phyloP scores from a whole-genome alignment of 345 rosid genomes.

The Barbarea vulgaris region DNA sequence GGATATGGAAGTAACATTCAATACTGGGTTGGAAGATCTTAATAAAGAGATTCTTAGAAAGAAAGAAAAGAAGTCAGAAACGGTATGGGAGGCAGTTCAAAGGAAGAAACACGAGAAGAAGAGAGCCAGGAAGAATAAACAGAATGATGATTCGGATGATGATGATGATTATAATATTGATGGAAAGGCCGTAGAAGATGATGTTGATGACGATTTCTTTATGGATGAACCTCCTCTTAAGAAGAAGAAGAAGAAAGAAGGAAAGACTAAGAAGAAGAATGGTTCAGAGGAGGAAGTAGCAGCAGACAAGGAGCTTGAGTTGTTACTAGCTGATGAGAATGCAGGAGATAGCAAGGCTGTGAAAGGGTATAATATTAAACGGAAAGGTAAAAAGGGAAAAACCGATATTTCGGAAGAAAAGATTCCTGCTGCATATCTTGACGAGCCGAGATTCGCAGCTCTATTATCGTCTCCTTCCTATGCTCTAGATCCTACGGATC shows the following conservation, averaged over 20 bases:
- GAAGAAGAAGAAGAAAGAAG: conserved; percentile 49
- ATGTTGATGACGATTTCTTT: conserved; percentile 73
- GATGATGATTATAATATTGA: conserved; percentile 46
- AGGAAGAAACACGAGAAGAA: conserved; percentile 72
- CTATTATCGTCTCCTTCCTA: conserved; percentile 57
- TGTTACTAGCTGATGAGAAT: conserved; percentile 77
- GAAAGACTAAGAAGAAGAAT: conserved; percentile 33
- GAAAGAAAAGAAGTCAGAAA: conserved; percentile 71
- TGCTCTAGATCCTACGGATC: conserved; percentile 95
- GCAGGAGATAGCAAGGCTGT: conserved; percentile 53
- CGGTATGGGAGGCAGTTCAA: conserved; percentile 72
- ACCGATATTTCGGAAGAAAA: conserved; percentile 59
- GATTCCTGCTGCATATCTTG: conserved; percentile 58
- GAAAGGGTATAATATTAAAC: conserved; percentile 85
- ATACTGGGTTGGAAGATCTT: conserved; percentile 87
- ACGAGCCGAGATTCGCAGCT: conserved; percentile 78
- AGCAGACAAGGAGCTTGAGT: conserved; percentile 70
- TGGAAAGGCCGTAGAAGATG: conserved; percentile 37
- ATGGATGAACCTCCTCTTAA: conserved; percentile 57
- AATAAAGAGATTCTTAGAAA: conserved; percentile 75
- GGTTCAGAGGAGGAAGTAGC: conserved; percentile 43
- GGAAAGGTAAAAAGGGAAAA: conserved; percentile 59
- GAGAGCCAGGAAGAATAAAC: conserved; percentile 60
- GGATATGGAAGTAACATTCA: conserved; percentile 94
- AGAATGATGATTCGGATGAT: conserved; percentile 54